These are phyloP conservation scores for Salvia hispanica DNA, from an alignment of 257 asterid genomes.

Conservation along the genomic window DNA sequence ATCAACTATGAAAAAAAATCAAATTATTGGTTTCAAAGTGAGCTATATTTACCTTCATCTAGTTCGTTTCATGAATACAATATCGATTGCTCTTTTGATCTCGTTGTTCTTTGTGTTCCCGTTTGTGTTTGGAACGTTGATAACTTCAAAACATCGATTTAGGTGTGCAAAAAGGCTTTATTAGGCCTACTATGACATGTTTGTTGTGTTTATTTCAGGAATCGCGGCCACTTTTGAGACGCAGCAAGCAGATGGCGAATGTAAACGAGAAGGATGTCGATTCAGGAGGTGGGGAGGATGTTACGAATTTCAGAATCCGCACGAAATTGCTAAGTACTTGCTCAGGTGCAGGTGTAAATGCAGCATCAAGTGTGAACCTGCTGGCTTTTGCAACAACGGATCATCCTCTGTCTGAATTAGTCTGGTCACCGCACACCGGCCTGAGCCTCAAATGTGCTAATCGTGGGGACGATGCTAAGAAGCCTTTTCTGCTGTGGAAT, in stretches of 20 bases:
- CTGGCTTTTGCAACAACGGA: slow-evolving; percentile 48
- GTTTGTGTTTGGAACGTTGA: no score
- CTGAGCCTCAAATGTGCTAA: slow-evolving; percentile 52
- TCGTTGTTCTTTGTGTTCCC: not conserved
- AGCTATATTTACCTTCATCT: no score
- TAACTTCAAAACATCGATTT: no score
- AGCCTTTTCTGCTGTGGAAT: slow-evolving; percentile 55
- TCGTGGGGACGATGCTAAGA: slow-evolving; percentile 36
- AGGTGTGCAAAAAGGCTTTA: no score
- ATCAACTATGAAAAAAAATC: no score
- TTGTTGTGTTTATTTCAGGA: not conserved
- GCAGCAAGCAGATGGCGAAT: slow-evolving; percentile 33
- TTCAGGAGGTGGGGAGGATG: slow-evolving; percentile 45
- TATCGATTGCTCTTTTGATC: not conserved
- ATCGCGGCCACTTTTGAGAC: not conserved
- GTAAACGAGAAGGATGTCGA: slow-evolving; percentile 35
- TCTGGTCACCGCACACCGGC: slow-evolving; percentile 70
- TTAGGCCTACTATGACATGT: not conserved
- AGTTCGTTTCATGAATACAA: no score
- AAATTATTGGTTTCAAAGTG: no score
- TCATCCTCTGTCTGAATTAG: slow-evolving; percentile 67
- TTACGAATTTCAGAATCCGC: slow-evolving; percentile 31
- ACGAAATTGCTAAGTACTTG: slow-evolving; percentile 29
- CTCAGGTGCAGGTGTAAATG: slow-evolving; percentile 90
- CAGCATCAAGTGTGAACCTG: slow-evolving; percentile 45